A percentile compares a stretch with the other conserved stretches of the same genome.
These are phyloP conservation scores for Candida golubevii DNA, from an alignment of 805 yeast genomes.

Conservation along the genomic window DNA sequence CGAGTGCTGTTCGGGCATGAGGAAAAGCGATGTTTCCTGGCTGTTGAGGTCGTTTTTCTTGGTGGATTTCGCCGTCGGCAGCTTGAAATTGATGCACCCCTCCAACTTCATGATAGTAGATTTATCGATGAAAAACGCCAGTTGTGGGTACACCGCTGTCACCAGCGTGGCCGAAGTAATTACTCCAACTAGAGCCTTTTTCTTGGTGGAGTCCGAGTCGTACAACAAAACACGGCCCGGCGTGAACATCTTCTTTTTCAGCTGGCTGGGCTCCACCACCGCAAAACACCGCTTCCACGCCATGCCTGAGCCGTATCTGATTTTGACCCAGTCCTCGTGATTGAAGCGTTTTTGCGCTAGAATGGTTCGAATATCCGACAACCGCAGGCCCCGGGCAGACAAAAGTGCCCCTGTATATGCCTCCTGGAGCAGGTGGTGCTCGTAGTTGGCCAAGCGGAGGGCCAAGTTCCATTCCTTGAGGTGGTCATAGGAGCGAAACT, in stretches of 20 bases:
- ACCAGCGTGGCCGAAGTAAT: conserved; percentile 65
- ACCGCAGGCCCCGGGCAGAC: conserved; percentile 83
- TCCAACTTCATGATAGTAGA: conserved; percentile 87
- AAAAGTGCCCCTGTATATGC: conserved; percentile 95
- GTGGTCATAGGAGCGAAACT: conserved; percentile 61
- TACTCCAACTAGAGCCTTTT: conserved; percentile 72
- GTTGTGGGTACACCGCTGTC: conserved; percentile 90
- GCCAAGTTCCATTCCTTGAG: conserved; percentile 80
- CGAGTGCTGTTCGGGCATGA: conserved; percentile 43
- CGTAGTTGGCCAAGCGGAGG: conserved; percentile 73
- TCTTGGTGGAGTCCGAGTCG: conserved; percentile 74
- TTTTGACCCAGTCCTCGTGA: conserved; percentile 93
- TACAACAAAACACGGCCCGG: conserved; percentile 75
- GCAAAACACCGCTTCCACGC: conserved; percentile 96
- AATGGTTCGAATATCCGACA: conserved; percentile 82
- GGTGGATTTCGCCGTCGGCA: conserved; percentile 35
- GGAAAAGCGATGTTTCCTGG: conserved; percentile 39
- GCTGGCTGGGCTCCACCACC: conserved; percentile 68
- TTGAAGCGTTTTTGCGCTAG: conserved; percentile 79
- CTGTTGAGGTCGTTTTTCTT: conserved; percentile 27
- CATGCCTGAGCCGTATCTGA: conserved; percentile 95
- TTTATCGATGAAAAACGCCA: conserved; percentile 73
- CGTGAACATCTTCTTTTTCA: conserved; percentile 43
- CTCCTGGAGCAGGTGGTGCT: conserved; percentile 80
- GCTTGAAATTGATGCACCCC: conserved; percentile 63